Base-by-base conservation (phyloP, 2,329 filamentous ascomycete species). In the Colletotrichum limetticola region DNA sequence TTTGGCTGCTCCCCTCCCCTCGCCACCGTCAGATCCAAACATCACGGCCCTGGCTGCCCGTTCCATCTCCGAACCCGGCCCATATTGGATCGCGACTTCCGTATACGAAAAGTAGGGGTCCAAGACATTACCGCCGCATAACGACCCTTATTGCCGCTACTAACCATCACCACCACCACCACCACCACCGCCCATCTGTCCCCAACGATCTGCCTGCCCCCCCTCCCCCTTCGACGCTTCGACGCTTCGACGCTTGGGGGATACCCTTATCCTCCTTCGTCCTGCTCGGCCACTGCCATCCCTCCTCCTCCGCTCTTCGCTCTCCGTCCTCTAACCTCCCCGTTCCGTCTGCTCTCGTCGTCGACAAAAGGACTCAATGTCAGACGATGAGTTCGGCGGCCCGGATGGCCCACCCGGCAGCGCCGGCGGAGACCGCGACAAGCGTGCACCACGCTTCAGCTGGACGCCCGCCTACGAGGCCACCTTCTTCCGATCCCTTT, bases 401-500 rank as follows among this genome's bases (percentile, higher is more conserved):
- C 35, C 72, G 42, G 73, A 74, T 42, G 66, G 68, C 57, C 52
- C 66, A 52, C 26, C 66, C 67, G 63, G 60, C 56, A 64, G 65
- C 58, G 46, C 65, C 74, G 63, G 66, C 22, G 62, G 52, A 56
- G 74, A 75, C 52, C 74, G 74, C 69, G 74, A 75, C 72, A 75
- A 77, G 74, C 82, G 84, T 64, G 83, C 84, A 37, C 88, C 89
- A 65, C 86, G 89, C 71, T 91, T 91, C 79, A 90, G 87, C 79
- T 91, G 89, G 89, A 90, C 88, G 67, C 83, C 85, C 1, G 85
- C 86, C 24, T 91, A 87, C 82, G 89, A 91, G 80, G 85, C 86
- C 66, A 91, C 89, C 70, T 91, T 91, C 80, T 91, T 91, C 81
- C 84, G 86, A 67, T 91, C 89, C 62, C 85, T 91, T 5, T 90